Percentiles rank a stretch among this genome's conserved stretches.
Evolutionary conservation across 768 basidiomycete species (phyloP).

Genomic region (Psilocybe cyanescens): DNA sequence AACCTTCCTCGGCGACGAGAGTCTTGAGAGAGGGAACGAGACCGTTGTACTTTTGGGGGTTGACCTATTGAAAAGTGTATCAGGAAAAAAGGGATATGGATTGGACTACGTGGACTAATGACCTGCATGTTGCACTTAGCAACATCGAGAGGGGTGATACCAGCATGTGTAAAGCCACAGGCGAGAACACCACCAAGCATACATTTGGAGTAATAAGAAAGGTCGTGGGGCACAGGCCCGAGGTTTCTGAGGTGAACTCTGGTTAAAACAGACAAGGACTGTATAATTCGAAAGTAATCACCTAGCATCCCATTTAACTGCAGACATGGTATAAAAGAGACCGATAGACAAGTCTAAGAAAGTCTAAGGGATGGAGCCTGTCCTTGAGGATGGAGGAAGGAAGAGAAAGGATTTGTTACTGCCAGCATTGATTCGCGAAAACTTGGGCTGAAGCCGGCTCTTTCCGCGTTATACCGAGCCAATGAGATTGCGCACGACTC

Average conservation of each 20-base stretch:
- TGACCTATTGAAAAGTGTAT: conserved; percentile 51
- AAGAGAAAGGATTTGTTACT: conserved; percentile 22
- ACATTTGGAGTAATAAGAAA: conserved; percentile 80
- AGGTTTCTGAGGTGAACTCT: conserved; percentile 46
- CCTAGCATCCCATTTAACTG: conserved; percentile 80
- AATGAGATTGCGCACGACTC: conserved; percentile 25
- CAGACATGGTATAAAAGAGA: conserved; percentile 48
- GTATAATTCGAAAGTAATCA: conserved; percentile 27
- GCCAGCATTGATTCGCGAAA: conserved; percentile 31
- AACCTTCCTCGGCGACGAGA: conserved; percentile 80
- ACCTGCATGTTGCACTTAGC: conserved; percentile 95
- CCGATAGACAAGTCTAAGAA: conserved; percentile 34
- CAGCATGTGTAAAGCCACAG: conserved; percentile 88
- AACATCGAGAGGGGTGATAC: conserved; percentile 86
- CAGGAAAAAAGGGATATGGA: neutral
- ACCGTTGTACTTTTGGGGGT: conserved; percentile 76
- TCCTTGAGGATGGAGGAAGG: conserved; percentile 26
- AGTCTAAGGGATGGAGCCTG: conserved; percentile 31
- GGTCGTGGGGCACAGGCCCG: conserved; percentile 78
- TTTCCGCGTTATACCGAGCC: conserved; percentile 43
- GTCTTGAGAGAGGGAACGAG: conserved; percentile 61
- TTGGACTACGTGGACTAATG: conserved; percentile 20
- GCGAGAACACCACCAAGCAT: conserved; percentile 89
- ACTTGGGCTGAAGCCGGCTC: conserved; percentile 31
- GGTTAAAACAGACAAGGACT: neutral